Conservation (phyloP, 257 asterid genomes). For the Solanum lycopersicoides region DNA sequence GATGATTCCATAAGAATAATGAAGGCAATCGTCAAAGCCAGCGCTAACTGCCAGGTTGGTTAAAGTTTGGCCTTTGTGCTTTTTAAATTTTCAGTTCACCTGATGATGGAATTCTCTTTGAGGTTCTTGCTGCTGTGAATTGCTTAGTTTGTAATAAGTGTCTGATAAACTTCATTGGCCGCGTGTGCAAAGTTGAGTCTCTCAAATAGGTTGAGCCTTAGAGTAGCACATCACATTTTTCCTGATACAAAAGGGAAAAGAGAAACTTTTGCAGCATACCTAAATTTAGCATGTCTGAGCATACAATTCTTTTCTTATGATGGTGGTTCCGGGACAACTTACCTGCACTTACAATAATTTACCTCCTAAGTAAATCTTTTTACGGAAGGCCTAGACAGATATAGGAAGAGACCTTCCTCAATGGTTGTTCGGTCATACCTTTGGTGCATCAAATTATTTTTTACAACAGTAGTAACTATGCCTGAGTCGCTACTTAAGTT, state of each 20-base stretch:
- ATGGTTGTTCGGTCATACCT: neutral
- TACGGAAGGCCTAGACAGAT: neutral
- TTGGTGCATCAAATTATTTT: neutral
- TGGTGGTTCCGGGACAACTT: neutral
- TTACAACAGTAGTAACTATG: neutral
- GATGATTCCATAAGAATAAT: constrained; percentile 64
- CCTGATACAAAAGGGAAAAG: neutral
- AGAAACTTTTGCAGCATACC: neutral
- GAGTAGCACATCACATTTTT: neutral
- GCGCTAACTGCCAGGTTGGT: constrained; percentile 63
- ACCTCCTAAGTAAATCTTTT: neutral
- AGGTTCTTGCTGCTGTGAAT: neutral
- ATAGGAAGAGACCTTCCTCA: neutral
- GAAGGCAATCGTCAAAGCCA: constrained; percentile 45
- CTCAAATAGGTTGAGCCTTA: neutral
- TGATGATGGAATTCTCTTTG: neutral
- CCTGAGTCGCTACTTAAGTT: neutral
- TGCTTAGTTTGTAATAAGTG: neutral
- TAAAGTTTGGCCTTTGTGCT: neutral
- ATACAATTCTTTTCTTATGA: neutral
- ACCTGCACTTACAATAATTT: neutral
- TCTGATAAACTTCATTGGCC: neutral
- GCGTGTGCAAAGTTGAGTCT: neutral
- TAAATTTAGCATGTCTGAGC: neutral
- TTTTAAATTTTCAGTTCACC: neutral